These are phyloP conservation scores for Daldinia sp. DNA, from an alignment of 2,329 filamentous ascomycete genomes.

Conservation along the genomic window DNA sequence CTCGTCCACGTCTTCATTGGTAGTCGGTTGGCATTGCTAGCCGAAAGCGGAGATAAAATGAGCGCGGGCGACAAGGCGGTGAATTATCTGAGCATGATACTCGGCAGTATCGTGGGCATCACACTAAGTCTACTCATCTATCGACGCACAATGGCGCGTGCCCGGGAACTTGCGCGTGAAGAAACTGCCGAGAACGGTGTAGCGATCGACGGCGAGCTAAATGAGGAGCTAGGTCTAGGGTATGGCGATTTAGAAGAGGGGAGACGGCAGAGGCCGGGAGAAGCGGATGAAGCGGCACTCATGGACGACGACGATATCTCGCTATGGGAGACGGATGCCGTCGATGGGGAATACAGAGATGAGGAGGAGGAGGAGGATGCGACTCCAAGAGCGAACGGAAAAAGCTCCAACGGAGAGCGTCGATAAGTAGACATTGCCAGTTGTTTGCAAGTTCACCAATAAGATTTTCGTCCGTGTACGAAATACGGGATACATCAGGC, in stretches of 20 bases:
- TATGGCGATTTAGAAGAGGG: constrained; percentile 31
- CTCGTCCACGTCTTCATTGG: constrained; percentile 94
- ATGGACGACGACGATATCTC: constrained; percentile 69
- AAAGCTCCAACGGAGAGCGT: not conserved
- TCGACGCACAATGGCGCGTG: constrained; percentile 70
- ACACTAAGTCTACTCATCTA: constrained; percentile 88
- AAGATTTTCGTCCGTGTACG: constrained; percentile 1
- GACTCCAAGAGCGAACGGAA: constrained; percentile 24
- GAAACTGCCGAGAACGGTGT: constrained; percentile 51
- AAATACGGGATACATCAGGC: constrained; percentile 18
- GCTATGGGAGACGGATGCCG: constrained; percentile 59
- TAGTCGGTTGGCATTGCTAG: constrained; percentile 79
- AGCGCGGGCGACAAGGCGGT: constrained; percentile 77
- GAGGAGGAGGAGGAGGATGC: constrained; percentile 33
- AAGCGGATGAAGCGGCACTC: constrained; percentile 60
- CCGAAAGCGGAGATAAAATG: constrained; percentile 87
- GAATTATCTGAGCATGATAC: constrained; percentile 82
- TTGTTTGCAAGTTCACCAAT: not conserved
- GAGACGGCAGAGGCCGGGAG: constrained; percentile 50
- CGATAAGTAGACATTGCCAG: not conserved
- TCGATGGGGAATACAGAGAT: constrained; percentile 41
- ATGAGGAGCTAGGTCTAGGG: constrained; percentile 50
- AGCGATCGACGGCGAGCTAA: constrained; percentile 51
- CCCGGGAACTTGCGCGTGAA: constrained; percentile 63
- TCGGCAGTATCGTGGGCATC: constrained; percentile 75